These are phyloP conservation scores for Metschnikowia santaceciliae DNA, from an alignment of 805 yeast genomes.

Conservation along the genomic window DNA sequence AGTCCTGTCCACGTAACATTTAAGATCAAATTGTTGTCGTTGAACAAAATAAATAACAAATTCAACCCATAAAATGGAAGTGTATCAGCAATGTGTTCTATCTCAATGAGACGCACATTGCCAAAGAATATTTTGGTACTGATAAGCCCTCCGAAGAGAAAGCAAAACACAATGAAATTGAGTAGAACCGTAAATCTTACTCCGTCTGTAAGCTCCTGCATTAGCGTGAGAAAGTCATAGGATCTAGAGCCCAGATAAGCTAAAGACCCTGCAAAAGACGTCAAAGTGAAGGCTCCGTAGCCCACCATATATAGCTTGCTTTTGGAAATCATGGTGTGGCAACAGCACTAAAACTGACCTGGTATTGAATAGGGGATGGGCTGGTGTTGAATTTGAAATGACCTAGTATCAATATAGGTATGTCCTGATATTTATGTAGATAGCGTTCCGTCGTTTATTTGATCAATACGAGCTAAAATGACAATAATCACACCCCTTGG, in stretches of 20 bases:
- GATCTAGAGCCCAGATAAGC: slow-evolving; percentile 12
- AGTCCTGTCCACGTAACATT: slow-evolving; percentile 40
- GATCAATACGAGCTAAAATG: background rate
- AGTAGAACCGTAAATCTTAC: slow-evolving; percentile 13
- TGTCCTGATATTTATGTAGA: background rate
- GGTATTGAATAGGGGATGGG: background rate
- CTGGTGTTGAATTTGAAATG: background rate
- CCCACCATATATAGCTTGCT: slow-evolving; percentile 2
- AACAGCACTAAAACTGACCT: background rate
- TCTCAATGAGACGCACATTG: slow-evolving; percentile 66
- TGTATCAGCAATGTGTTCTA: slow-evolving; percentile 52
- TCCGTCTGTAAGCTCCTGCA: slow-evolving; percentile 17
- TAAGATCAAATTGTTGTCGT: slow-evolving; percentile 56
- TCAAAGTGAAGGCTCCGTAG: slow-evolving; percentile 14
- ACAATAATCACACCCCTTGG: background rate
- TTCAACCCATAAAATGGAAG: slow-evolving; percentile 34
- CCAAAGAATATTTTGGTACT: slow-evolving; percentile 61
- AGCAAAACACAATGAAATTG: slow-evolving; percentile 15
- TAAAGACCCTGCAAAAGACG: slow-evolving; percentile 10
- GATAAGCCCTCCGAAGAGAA: slow-evolving; percentile 17
- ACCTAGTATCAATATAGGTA: background rate
- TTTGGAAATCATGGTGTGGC: background rate
- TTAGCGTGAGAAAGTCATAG: slow-evolving; percentile 13
- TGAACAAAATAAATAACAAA: slow-evolving; percentile 60
- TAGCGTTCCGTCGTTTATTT: background rate